Evolutionary conservation across 2,329 filamentous ascomycete species (phyloP), one percentile per base, ranked within the genome.

Genomic region (Trichoderma citrinoviride): DNA sequence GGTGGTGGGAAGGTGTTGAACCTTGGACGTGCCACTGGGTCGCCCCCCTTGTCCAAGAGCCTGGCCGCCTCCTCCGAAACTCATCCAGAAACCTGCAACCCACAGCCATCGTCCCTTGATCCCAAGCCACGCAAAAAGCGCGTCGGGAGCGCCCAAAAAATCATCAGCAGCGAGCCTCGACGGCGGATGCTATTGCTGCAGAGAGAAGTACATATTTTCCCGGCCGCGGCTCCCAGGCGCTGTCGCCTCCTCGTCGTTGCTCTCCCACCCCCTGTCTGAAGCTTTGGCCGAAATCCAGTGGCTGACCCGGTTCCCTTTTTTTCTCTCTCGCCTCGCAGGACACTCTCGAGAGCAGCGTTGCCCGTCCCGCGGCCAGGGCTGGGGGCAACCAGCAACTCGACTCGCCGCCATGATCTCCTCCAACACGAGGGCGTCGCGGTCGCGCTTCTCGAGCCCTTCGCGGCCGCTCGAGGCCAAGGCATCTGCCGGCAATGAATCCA

Each of bases 361-460:
- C 68, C 69, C 66, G 60, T 66, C 64, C 57, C 66, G 66, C 65
- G 67, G 66, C 67, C 68, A 66, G 66, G 65, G 63, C 67, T 65
- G 64, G 66, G 67, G 66, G 67, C 61, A 61, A 65, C 62, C 43
- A 55, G 62, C 58, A 61, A 61, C 62, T 65, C 67, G 37, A 54
- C 58, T 50, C 41, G 58, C 54, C 70, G 70, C 65, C 66, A 78
- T 78, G 72, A 77, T 79, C 66, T 77, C 80, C 47, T 76, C 78
- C 67, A 80, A 76, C 71, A 81, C 79, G 68, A 77, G 82, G 76
- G 76, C 81, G 64, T 78, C 82, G 70, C 80, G 84, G 76, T 86
- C 84, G 76, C 83, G 84, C 62, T 84, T 80, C 70, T 85, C 84
- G 67, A 87, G 84, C 70, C 84, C 84, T 29, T 78, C 80, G 60